Evolutionary conservation across 805 yeast genomes (phyloP).

Genomic region (Candida ovalis): DNA sequence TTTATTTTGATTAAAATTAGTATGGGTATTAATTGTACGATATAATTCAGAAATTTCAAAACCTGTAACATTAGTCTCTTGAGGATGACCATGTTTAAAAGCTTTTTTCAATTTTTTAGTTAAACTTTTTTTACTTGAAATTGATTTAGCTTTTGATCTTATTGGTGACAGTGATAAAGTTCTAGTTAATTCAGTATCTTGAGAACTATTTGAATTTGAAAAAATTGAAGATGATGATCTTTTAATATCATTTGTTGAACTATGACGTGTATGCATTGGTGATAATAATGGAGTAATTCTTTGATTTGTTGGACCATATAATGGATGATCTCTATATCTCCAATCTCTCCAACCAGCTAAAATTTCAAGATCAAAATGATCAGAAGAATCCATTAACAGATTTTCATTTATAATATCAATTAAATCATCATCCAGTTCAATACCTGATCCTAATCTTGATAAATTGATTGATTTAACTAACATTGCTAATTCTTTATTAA

Average conservation of each 20-base stretch:
- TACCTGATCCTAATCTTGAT: slow-evolving; percentile 44
- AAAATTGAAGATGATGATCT: slow-evolving; percentile 10
- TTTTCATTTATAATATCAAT: slow-evolving; percentile 13
- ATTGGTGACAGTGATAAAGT: slow-evolving; percentile 18
- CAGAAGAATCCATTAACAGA: slow-evolving; percentile 1
- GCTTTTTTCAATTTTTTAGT: slow-evolving; percentile 16
- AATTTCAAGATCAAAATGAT: slow-evolving; percentile 27
- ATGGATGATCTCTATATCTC: slow-evolving; percentile 72
- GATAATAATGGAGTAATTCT: not conserved
- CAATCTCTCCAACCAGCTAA: slow-evolving; percentile 91
- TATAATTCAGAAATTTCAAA: slow-evolving; percentile 1
- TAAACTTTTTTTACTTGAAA: not conserved
- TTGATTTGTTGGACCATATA: slow-evolving; percentile 36
- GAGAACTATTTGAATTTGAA: slow-evolving; percentile 14
- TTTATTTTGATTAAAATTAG: not conserved
- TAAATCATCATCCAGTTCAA: slow-evolving; percentile 22
- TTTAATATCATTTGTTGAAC: not conserved
- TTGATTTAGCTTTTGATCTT: slow-evolving; percentile 12
- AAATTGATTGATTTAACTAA: slow-evolving; percentile 58
- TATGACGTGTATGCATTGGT: not conserved
- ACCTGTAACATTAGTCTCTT: not conserved
- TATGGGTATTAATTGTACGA: not conserved
- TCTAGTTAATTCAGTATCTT: slow-evolving; percentile 13
- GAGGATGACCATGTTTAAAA: slow-evolving; percentile 7
- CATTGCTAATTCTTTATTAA: slow-evolving; percentile 50